Percentiles rank a stretch among this genome's conserved stretches.
Conservation (phyloP, 83 land plant genomes). For the Diphasiastrum complanatum region DNA sequence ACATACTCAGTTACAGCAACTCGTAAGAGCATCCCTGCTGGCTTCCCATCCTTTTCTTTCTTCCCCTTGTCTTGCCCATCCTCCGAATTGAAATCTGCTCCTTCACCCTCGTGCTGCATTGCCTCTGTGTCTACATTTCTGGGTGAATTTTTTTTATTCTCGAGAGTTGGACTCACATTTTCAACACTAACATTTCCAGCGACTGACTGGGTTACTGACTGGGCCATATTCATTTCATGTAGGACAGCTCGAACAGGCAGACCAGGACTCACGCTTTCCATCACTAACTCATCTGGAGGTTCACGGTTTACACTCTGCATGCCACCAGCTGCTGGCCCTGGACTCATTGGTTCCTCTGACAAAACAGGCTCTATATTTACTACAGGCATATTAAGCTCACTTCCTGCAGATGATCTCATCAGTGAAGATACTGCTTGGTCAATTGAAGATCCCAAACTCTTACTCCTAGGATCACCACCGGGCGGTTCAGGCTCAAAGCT, state of each 20-base stretch:
- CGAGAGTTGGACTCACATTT: slow-evolving; percentile 48
- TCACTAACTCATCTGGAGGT: slow-evolving; percentile 12
- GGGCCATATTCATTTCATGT: slow-evolving; percentile 9
- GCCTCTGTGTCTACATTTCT: not conserved
- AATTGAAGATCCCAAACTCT: slow-evolving; percentile 5
- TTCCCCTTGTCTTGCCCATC: slow-evolving; percentile 27
- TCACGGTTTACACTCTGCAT: slow-evolving; percentile 14
- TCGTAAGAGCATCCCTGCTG: slow-evolving; percentile 48
- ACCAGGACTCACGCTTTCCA: slow-evolving; percentile 26
- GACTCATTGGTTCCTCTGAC: slow-evolving; percentile 16
- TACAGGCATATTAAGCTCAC: no score
- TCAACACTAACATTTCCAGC: slow-evolving; percentile 65
- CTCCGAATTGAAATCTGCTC: not conserved
- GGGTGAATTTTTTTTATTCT: slow-evolving; percentile 20
- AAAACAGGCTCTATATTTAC: slow-evolving; percentile 21
- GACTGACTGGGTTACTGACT: slow-evolving; percentile 13
- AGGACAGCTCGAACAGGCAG: slow-evolving; percentile 51
- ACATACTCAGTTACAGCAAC: slow-evolving; percentile 60
- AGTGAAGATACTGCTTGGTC: no score
- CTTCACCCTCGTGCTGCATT: not conserved
- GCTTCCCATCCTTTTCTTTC: slow-evolving; percentile 57
- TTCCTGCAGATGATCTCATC: no score
- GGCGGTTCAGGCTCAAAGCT: slow-evolving; percentile 58
- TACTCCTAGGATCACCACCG: slow-evolving; percentile 19
- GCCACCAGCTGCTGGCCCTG: slow-evolving; percentile 16